A percentile compares a stretch with the other conserved stretches of the same genome.
phyloP scores from a whole-genome alignment of 352 stramenopile species.

The Thraustotheca clavata region DNA sequence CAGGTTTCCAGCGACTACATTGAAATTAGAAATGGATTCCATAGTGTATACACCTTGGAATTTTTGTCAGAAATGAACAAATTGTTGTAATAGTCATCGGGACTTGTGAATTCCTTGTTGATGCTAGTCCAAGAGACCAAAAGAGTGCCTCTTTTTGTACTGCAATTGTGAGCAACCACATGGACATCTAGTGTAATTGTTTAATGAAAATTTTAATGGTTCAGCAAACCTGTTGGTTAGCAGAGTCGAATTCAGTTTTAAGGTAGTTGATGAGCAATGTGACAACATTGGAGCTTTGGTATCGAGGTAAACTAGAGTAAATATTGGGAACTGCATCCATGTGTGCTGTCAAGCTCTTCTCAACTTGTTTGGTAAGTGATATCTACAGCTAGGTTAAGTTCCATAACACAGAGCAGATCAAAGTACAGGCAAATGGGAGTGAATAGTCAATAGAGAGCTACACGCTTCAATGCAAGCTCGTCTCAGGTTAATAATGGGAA shows the following conservation, averaged over 20 bases:
- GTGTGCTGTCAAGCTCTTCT: constrained; percentile 52
- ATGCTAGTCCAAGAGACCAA: constrained; percentile 69
- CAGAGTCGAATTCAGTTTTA: constrained; percentile 72
- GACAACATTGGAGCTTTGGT: constrained; percentile 80
- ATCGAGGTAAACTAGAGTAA: constrained; percentile 74
- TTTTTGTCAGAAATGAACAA: constrained; percentile 78
- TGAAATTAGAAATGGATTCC: not conserved
- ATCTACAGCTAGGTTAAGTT: constrained; percentile 26
- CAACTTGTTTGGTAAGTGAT: constrained; percentile 70
- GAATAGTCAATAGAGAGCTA: constrained; percentile 69
- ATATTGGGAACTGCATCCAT: constrained; percentile 50
- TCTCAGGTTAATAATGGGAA: constrained; percentile 61
- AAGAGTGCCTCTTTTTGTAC: constrained; percentile 82
- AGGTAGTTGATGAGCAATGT: constrained; percentile 72
- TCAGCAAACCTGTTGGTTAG: constrained; percentile 57
- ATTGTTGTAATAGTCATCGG: constrained; percentile 79
- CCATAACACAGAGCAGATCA: not conserved
- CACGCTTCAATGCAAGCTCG: constrained; percentile 73
- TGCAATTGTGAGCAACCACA: constrained; percentile 79
- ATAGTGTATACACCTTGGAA: constrained; percentile 19
- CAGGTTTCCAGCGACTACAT: constrained; percentile 58
- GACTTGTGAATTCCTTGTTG: constrained; percentile 76
- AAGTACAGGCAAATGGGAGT: constrained; percentile 60
- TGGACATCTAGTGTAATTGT: constrained; percentile 46
- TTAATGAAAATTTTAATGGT: not conserved